These are phyloP conservation scores for Russula foetens DNA, from an alignment of 768 basidiomycete genomes.

Conservation along the genomic window DNA sequence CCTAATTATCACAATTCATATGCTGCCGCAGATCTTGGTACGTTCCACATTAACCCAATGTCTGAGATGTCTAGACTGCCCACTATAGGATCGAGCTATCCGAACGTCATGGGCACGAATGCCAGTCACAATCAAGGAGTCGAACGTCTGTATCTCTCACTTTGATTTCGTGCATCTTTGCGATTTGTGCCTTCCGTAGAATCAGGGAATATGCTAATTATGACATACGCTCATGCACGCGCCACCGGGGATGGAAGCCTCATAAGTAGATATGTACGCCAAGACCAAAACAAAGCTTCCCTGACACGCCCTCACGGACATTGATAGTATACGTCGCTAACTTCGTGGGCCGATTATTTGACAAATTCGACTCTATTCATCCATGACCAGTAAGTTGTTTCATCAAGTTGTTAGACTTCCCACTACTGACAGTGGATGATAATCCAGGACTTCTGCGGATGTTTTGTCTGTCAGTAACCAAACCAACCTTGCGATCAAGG, in stretches of 20 bases:
- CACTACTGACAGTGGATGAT: not conserved
- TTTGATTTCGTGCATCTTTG: not conserved
- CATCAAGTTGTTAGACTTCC: constrained; percentile 38
- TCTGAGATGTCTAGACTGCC: not conserved
- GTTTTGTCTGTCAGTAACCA: constrained; percentile 38
- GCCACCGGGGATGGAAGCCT: constrained; percentile 22
- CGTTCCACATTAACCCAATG: not conserved
- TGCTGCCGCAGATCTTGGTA: constrained; percentile 15
- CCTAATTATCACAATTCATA: not conserved
- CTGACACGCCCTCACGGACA: not conserved
- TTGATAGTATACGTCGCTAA: constrained; percentile 24
- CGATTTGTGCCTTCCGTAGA: constrained; percentile 13
- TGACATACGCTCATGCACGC: constrained; percentile 27
- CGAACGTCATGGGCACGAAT: not conserved
- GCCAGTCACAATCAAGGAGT: not conserved
- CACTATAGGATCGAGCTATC: too few relatives aligned
- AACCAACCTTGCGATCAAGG: constrained; percentile 66
- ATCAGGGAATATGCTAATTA: constrained; percentile 31
- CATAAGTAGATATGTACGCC: constrained; percentile 21
- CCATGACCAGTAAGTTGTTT: constrained; percentile 41
- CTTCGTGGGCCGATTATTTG: constrained; percentile 28
- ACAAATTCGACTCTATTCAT: constrained; percentile 39
- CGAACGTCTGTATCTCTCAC: too few relatives aligned
- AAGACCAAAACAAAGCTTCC: not conserved
- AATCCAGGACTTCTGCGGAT: constrained; percentile 16